Evolutionary conservation across 495 filamentous ascomycete species (phyloP), one percentile per base, ranked within the genome.

Genomic region (Podospora fimiseda): DNA sequence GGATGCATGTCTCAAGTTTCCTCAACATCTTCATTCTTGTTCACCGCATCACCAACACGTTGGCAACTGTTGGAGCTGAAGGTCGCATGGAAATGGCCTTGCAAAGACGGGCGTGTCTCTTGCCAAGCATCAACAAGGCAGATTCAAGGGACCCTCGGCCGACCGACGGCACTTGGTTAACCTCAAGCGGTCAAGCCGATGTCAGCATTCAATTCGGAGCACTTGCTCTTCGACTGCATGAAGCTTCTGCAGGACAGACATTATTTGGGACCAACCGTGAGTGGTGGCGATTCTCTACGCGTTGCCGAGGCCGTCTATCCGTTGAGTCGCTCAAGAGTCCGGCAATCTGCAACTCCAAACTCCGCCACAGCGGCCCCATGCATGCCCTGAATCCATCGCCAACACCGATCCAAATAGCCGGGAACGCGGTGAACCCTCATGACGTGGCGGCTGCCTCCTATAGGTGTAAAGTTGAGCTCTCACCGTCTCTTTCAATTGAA

Each of bases 121-220:
- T 33, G 27, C 27, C 27, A 33, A 6, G 27, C 27, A 33, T 33
- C 27, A 33, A 33, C 27, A 33, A 33, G 27, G 27, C 27, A 33
- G 27, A 33, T 33, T 33, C 27, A 18, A n/a, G 39, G 14, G 14
- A 7, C 11, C 39, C 16, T 41, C 39, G 16, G 39, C 11, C 13
- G 16, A 18, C 11, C 33, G 39, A 6, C 16, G 16, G 13, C 39
- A 41, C 39, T n/a, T 18, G 39, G 14, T 22, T 16, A 47, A 47
- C 44, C 20, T 27, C 44, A 47, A 47, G 9, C 24, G 44, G 44
- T 18, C 22, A 47, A 47, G 44, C 44, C 44, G 44, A n/a, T n/a
- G 44, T 27, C 21, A 27, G 44, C 21, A 30, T 15, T 23, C 20
- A 22, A 47, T 14, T n/a, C 27, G 19, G 20, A 47, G n/a, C 21